A percentile compares a stretch with the other conserved stretches of the same genome.
These are phyloP conservation scores for Cladophialophora exuberans DNA, from an alignment of 2,329 filamentous ascomycete species.

Conservation along the genomic window DNA sequence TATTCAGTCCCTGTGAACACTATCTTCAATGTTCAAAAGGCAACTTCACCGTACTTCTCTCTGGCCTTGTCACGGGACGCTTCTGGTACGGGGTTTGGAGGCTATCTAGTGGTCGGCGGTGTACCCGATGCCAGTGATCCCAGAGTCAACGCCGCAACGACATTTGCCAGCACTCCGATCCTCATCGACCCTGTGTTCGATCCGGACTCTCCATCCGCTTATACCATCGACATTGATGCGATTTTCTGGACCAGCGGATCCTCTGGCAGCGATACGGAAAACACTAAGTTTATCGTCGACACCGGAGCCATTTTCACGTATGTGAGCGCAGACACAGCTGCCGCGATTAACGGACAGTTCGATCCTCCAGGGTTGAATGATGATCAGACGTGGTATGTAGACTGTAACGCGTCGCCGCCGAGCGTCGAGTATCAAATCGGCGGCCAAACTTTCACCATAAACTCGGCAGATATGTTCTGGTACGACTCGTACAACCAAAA, in stretches of 20 bases:
- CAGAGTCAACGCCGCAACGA: constrained; percentile 1
- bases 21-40: constrained; percentile 27
- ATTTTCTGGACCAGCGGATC: neutral
- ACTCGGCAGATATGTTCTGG: neutral
- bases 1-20: constrained; percentile 1
- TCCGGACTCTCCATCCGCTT: neutral
- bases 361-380: neutral
- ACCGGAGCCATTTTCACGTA: neutral
- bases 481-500: neutral
- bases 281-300: neutral
- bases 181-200: neutral
- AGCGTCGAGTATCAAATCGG: neutral
- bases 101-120: constrained; percentile 49
- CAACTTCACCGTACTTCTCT: constrained; percentile 37
- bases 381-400: neutral
- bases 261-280: neutral
- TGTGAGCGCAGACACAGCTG: neutral
- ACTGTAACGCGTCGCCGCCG: neutral
- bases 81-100: constrained; percentile 49
- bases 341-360: neutral
- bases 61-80: constrained; percentile 41
- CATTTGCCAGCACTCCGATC: neutral
- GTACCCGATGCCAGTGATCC: constrained; percentile 38
- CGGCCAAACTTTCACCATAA: neutral
- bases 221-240: neutral